Base-by-base conservation (phyloP, 176 grass and related monocot genomes). In the Oryza punctata region DNA sequence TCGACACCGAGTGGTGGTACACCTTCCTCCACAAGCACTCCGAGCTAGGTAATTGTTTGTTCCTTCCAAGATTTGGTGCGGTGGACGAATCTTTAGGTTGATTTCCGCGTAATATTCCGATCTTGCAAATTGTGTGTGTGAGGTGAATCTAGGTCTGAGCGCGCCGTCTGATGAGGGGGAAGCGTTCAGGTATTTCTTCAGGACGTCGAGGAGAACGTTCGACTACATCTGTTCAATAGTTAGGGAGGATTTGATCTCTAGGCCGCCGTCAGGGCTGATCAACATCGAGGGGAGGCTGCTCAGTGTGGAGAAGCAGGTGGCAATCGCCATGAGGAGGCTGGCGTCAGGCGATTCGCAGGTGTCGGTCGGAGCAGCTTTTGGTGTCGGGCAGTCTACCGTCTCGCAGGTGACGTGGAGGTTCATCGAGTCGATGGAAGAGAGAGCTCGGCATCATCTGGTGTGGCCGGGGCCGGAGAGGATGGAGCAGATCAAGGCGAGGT, bases 301-400 rank as follows among this genome's bases (percentile, higher is more conserved):
- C 19, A 98, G 96, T 69, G 93, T 98, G n/a, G 96, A 98, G 87
- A 98, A 98, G 76, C 96, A 98, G 72, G 96, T 98, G 63, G 96
- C 96, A 13, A 98, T 98, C 75, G 96, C 96, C 65, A 91, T 93
- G 93, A 90, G 93, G 86, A 89, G 96, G 69, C 85, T 98, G 12
- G 93, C 96, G 24, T 98, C 96, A 7, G 96, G 96, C 1, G 96
- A 98, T 75, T 98, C 96, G 0, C 96, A 98, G 81, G 96, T 93
- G 21, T 98, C 97, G 0, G 97, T 99, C 38, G 97, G 96, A 13
- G 76, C 86, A 69, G 97, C 97, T 40, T 99, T 99, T 80, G 88
- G 93, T 13, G 97, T 99, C 16, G 93, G 93, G 37, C 97, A 99
- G 81, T 99, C 96, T 35, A 99, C 96, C 30, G 96, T 99, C 76